Evolutionary conservation across 106 monocot species (phyloP), one percentile per base, ranked within the genome.

Genomic region (Vanilla planifolia): DNA sequence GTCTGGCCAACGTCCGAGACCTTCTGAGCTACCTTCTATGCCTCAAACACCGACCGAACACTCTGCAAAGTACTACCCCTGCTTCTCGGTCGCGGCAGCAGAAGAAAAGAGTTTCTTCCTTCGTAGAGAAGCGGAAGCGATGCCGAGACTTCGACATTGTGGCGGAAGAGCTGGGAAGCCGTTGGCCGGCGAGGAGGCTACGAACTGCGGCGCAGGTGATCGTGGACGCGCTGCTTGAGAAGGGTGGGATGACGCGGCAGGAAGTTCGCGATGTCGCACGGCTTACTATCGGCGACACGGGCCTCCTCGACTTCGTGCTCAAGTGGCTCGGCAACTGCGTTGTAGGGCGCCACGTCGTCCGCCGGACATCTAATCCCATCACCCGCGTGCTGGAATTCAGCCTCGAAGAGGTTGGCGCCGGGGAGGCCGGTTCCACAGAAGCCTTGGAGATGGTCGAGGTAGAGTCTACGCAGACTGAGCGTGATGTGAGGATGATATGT

Each of bases 291-390:
- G 96, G 96, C 11, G 96, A 91, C 73, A 96, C 96, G 0, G 96
- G 96, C 19, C 87, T 96, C 42, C 69, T 96, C 29, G 96, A 96
- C 56, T 96, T 84, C 58, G 96, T 96, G 20, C 71, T 96, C 43
- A 96, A 96, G 64, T 96, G 87, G 33, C 59, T 96, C 59, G 86
- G 90, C 43, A 71, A 91, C 61, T 70, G 69, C 42, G 24, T 75
- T 35, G 76, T 96, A 33, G 76, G 61, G 0, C 51, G 56, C 30
- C 66, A 77, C 46, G 37, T 84, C 30, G 75, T 98, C 28, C 80
- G 84, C 42, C 78, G 96, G 25, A 51, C 32, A 8, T 80, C 83
- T 39, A 84, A 98, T 37, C 77, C 80, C 6, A 14, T 29, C 37
- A 91, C 73, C 20, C 72, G 84, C 5, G 79, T 98, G 17, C 84